Conservation (phyloP, 352 stramenopile genomes). For the Plasmopara halstedii region DNA sequence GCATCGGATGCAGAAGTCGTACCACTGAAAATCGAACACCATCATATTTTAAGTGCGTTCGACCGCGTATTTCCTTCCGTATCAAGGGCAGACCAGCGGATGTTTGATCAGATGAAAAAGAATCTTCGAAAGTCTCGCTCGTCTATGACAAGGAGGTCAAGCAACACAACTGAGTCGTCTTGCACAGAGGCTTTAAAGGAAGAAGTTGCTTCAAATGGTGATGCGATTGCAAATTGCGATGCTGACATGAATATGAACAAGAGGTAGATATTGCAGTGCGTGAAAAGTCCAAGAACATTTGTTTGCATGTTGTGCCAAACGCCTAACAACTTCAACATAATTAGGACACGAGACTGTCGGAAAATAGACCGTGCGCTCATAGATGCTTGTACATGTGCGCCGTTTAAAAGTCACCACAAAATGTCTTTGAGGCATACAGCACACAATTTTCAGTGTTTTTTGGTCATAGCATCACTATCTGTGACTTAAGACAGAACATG, state of each 20-base stretch:
- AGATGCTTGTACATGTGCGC: too few relatives aligned
- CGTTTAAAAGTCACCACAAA: too few relatives aligned
- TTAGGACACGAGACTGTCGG: too few relatives aligned
- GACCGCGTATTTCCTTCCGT: constrained; percentile 79
- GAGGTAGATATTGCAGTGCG: constrained; percentile 9
- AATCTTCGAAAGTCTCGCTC: constrained; percentile 68
- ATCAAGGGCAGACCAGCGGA: constrained; percentile 70
- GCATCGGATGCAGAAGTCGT: constrained; percentile 21
- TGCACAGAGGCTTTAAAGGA: background rate
- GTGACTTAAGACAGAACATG: too few relatives aligned
- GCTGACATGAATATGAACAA: constrained; percentile 10
- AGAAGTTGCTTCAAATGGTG: background rate
- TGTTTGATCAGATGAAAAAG: constrained; percentile 88
- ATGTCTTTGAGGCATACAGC: too few relatives aligned
- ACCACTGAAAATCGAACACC: constrained; percentile 46
- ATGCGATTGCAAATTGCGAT: constrained; percentile 2
- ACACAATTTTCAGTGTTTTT: too few relatives aligned
- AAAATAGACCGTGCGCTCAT: too few relatives aligned
- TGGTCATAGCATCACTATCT: too few relatives aligned
- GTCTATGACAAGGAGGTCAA: constrained; percentile 17
- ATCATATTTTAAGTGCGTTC: constrained; percentile 70
- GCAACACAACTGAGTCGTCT: background rate
- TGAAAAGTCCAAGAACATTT: too few relatives aligned
- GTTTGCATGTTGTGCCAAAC: too few relatives aligned
- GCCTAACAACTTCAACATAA: too few relatives aligned